These are phyloP conservation scores for Scedosporium minutisporum DNA, from an alignment of 2,329 filamentous ascomycete genomes.

Conservation along the genomic window DNA sequence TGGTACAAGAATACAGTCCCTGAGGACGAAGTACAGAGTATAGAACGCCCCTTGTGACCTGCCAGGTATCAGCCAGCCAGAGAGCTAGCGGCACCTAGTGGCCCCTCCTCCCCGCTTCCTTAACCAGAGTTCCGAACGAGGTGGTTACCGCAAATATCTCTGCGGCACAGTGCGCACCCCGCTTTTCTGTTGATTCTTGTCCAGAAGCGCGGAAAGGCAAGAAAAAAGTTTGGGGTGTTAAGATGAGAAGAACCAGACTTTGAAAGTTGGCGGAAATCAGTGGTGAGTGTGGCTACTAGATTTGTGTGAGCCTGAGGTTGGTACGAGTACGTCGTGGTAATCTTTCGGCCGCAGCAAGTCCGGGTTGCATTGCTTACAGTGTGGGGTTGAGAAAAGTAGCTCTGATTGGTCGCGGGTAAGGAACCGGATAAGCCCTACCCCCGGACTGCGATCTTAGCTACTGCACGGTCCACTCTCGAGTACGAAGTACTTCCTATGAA, in stretches of 20 bases:
- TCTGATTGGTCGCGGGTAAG: background rate
- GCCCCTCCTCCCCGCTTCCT: background rate
- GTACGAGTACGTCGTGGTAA: background rate
- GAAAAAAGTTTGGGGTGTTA: background rate
- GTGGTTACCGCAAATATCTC: background rate
- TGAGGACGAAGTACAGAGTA: too few species aligned
- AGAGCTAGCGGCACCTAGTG: background rate
- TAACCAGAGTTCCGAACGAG: background rate
- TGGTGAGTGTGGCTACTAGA: background rate
- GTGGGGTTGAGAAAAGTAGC: background rate
- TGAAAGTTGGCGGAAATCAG: background rate
- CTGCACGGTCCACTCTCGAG: background rate
- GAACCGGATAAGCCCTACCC: background rate
- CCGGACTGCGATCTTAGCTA: background rate
- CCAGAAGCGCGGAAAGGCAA: background rate
- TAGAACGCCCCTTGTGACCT: background rate
- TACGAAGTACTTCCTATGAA: too few species aligned
- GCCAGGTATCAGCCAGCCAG: background rate
- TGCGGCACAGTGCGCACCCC: background rate
- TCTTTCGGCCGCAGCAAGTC: background rate
- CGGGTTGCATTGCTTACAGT: conserved; percentile 1
- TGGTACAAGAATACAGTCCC: background rate
- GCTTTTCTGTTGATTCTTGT: background rate
- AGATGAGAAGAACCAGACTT: background rate
- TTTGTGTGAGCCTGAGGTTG: background rate